A percentile compares a stretch with the other conserved stretches of the same genome.
phyloP scores from a whole-genome alignment of 768 basidiomycete genomes.

The Xerocomellus intermedius region DNA sequence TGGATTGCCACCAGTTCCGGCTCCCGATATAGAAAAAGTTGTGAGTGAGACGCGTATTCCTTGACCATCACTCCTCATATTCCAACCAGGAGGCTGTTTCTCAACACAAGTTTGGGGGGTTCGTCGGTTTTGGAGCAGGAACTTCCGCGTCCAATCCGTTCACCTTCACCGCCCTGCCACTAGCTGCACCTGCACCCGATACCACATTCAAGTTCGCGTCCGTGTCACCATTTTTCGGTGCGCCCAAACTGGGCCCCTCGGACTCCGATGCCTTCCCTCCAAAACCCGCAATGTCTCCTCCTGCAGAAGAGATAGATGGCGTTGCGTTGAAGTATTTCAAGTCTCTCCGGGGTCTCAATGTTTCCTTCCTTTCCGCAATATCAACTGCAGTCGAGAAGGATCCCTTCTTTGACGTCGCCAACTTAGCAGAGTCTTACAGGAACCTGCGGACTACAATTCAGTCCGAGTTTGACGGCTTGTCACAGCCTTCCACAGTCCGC shows the following conservation, averaged over 20 bases:
- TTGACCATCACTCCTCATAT: constrained; percentile 17
- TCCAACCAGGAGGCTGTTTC: constrained; percentile 24
- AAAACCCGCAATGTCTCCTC: constrained; percentile 16
- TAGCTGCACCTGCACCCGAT: constrained; percentile 13
- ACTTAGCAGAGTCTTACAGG: constrained; percentile 58
- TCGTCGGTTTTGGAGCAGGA: constrained; percentile 50
- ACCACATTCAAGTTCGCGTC: constrained; percentile 9
- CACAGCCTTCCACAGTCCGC: constrained; percentile 10
- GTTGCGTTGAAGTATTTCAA: constrained; percentile 57
- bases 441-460: constrained; percentile 52
- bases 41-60: constrained; percentile 24
- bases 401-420: constrained; percentile 65
- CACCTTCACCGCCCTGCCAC: constrained; percentile 37
- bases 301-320: constrained; percentile 29
- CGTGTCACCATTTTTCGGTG: constrained; percentile 19
- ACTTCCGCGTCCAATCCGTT: constrained; percentile 35
- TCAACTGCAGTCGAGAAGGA: constrained; percentile 61
- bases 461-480: constrained; percentile 48
- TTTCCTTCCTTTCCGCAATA: constrained; percentile 59
- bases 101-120: constrained; percentile 48
- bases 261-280: constrained; percentile 31
- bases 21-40: constrained; percentile 21
- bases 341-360: constrained; percentile 72
- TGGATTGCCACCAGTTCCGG: constrained; percentile 25
- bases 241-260: not conserved